Evolutionary conservation across 192 early-diverging fungal genomes (phyloP).

Genomic region (Linnemannia schmuckeri): DNA sequence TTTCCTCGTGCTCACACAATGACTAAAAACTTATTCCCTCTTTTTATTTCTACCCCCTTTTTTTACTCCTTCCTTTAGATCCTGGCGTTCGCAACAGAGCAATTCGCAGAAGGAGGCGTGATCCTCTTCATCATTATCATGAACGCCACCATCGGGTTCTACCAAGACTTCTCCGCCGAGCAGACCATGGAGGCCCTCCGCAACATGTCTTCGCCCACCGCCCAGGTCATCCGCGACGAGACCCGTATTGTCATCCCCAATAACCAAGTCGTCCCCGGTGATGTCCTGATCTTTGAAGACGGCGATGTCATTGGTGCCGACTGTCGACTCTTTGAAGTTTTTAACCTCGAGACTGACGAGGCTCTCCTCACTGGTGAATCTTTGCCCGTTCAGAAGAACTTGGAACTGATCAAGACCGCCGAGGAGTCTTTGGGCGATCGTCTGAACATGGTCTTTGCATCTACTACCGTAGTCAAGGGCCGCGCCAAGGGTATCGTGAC

Average conservation of each 20-base stretch:
- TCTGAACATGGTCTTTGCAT: conserved; percentile 90
- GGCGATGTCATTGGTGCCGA: conserved; percentile 96
- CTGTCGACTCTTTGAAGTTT: conserved; percentile 84
- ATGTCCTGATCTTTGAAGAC: conserved; percentile 90
- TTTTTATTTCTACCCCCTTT: not conserved
- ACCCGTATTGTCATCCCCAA: conserved; percentile 80
- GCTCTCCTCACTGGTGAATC: conserved; percentile 92
- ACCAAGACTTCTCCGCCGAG: conserved; percentile 93
- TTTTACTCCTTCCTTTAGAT: conserved; percentile 2
- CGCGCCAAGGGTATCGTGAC: conserved; percentile 92
- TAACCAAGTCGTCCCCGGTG: conserved; percentile 85
- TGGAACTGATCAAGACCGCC: conserved; percentile 73
- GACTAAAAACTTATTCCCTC: not conserved
- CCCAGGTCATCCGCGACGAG: conserved; percentile 87
- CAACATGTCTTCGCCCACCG: conserved; percentile 87
- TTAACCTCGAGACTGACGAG: conserved; percentile 93
- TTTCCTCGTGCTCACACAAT: not conserved
- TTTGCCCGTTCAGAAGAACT: conserved; percentile 82
- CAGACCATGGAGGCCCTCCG: conserved; percentile 94
- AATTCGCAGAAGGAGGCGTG: conserved; percentile 81
- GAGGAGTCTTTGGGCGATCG: conserved; percentile 88
- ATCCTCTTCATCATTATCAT: conserved; percentile 82
- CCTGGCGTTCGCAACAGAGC: conserved; percentile 73
- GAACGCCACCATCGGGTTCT: conserved; percentile 89
- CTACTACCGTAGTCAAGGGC: conserved; percentile 90